Percentiles rank a stretch among this genome's conserved stretches.
These are phyloP conservation scores for Suillus weaverae DNA, from an alignment of 768 basidiomycete genomes.

Conservation along the genomic window DNA sequence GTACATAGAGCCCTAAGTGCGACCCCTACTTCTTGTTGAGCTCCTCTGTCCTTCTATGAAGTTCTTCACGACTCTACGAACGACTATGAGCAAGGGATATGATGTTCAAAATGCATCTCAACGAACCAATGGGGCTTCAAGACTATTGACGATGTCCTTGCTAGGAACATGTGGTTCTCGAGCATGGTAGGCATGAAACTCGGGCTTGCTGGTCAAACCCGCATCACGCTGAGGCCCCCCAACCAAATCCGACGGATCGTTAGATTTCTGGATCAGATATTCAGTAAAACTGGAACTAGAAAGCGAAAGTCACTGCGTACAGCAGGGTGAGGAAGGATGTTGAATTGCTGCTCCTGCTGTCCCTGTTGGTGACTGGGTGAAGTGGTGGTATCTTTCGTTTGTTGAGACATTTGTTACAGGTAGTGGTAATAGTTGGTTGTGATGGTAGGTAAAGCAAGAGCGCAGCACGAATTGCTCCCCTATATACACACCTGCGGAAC, in stretches of 20 bases:
- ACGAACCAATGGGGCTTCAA: conserved; percentile 51
- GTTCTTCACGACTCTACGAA: conserved; percentile 51
- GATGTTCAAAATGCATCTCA: background rate
- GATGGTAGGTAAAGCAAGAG: background rate
- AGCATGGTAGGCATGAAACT: conserved; percentile 46
- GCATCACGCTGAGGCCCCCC: conserved; percentile 36
- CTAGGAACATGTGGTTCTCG: conserved; percentile 53
- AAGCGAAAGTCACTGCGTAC: conserved; percentile 32
- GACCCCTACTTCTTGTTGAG: conserved; percentile 38
- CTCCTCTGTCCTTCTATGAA: conserved; percentile 45
- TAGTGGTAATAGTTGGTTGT: background rate
- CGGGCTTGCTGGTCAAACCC: conserved; percentile 40
- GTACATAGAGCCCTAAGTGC: background rate
- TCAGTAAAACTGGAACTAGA: background rate
- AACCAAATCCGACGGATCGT: conserved; percentile 55
- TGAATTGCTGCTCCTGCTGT: conserved; percentile 42
- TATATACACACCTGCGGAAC: background rate
- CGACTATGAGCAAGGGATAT: background rate
- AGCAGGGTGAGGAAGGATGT: conserved; percentile 63
- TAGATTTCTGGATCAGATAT: conserved; percentile 46
- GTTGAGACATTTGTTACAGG: background rate
- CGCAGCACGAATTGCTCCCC: background rate
- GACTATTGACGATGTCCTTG: conserved; percentile 40
- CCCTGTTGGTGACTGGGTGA: background rate
- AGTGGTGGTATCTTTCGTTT: background rate